Evolutionary conservation across 2,329 filamentous ascomycete species (phyloP).

Genomic region (Harringtonia aguacate): DNA sequence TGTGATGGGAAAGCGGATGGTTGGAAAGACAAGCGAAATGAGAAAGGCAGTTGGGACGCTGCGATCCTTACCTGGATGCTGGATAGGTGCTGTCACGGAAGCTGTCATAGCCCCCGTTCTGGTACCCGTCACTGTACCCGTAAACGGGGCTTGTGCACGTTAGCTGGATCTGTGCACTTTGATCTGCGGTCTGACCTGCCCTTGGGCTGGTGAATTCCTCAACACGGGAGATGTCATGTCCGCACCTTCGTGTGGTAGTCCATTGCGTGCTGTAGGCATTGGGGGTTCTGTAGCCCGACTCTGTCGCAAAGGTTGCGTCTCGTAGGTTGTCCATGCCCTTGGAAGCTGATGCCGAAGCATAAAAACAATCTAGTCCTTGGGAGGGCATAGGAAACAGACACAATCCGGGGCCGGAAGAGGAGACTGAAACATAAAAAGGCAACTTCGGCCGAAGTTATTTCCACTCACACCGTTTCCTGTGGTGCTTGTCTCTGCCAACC

Average conservation of each 20-base stretch:
- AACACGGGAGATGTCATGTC: background rate
- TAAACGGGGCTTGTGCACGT: slow-evolving; percentile 17
- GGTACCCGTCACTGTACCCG: slow-evolving; percentile 23
- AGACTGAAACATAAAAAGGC: no score
- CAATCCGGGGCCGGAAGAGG: background rate
- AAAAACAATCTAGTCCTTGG: background rate
- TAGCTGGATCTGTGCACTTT: slow-evolving; percentile 4
- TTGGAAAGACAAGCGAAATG: background rate
- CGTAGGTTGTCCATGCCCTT: slow-evolving; percentile 4
- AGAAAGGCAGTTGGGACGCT: background rate
- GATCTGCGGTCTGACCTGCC: background rate
- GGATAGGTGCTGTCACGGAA: slow-evolving; percentile 15
- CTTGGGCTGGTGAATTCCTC: background rate
- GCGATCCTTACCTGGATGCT: slow-evolving; percentile 19
- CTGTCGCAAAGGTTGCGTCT: slow-evolving; percentile 1
- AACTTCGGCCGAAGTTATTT: no score
- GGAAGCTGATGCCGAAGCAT: background rate
- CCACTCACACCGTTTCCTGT: no score
- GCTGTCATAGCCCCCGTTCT: slow-evolving; percentile 21
- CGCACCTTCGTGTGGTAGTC: slow-evolving; percentile 11
- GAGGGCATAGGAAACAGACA: background rate
- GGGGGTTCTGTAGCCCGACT: slow-evolving; percentile 5
- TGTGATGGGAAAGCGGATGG: background rate
- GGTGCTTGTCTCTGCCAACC: no score
- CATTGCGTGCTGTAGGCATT: slow-evolving; percentile 6